Evolutionary conservation across 768 basidiomycete species (phyloP).

Genomic region (Rubroboletus satanas): DNA sequence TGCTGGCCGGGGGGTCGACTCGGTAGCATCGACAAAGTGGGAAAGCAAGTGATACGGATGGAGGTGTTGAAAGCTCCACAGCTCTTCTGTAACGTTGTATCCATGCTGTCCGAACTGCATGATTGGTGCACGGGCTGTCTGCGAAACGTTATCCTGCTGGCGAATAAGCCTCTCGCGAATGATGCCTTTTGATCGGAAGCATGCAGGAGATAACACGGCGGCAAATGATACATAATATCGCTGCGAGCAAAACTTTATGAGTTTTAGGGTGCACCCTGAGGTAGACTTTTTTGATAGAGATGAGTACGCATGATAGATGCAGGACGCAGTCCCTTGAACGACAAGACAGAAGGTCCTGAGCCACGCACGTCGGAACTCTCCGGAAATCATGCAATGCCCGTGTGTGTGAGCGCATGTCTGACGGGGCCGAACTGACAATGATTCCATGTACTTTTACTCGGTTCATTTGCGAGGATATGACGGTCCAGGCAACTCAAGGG

Average conservation of each 20-base stretch:
- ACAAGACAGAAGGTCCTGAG: constrained; percentile 7
- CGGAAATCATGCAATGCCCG: constrained; percentile 19
- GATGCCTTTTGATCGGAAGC: constrained; percentile 25
- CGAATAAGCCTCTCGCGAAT: constrained; percentile 10
- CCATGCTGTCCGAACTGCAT: constrained; percentile 17
- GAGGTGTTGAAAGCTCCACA: constrained; percentile 14
- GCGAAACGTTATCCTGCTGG: constrained; percentile 19
- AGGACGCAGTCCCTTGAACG: constrained; percentile 7
- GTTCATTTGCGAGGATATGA: constrained; percentile 12
- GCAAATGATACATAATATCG: constrained; percentile 30
- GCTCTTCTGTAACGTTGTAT: constrained; percentile 22
- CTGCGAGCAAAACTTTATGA: constrained; percentile 21
- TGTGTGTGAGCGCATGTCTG: neutral
- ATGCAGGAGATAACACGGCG: constrained; percentile 16
- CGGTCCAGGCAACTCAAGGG: neutral
- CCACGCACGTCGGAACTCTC: constrained; percentile 19
- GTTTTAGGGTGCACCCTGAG: constrained; percentile 34
- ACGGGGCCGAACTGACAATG: constrained; percentile 23
- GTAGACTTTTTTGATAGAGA: constrained; percentile 12
- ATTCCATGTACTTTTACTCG: neutral
- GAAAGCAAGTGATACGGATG: constrained; percentile 1
- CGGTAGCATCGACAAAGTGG: constrained; percentile 2
- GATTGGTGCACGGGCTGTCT: constrained; percentile 12
- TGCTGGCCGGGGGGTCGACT: constrained; percentile 1
- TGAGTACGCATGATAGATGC: constrained; percentile 13